phyloP scores from a whole-genome alignment of 306 rosid genomes.

The Dryas alaskensis region DNA sequence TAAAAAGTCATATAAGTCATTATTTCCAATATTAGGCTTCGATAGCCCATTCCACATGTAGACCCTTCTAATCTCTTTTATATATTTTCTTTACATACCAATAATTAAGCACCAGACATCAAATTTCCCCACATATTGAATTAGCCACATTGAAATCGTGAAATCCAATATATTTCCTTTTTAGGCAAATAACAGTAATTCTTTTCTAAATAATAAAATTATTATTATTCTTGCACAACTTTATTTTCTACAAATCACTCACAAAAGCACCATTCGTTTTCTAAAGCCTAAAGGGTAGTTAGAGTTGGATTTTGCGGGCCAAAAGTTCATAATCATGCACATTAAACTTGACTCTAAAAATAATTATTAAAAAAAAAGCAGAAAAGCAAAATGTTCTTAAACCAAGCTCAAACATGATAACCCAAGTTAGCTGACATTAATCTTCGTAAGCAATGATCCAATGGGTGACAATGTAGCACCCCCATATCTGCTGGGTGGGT shows the following conservation, averaged over 20 bases:
- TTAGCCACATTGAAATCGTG: neutral
- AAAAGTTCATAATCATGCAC: slow-evolving; percentile 2
- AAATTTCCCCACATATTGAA: neutral
- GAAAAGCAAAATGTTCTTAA: neutral
- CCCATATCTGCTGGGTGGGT: neutral
- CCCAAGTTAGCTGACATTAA: slow-evolving; percentile 9
- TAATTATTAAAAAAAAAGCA: neutral
- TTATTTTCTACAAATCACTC: neutral
- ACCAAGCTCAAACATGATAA: neutral
- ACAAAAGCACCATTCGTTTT: neutral
- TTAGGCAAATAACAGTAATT: too few species aligned
- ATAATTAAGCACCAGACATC: too few species aligned
- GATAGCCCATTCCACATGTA: neutral
- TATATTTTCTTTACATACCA: too few species aligned
- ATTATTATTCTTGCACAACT: neutral
- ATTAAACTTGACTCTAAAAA: neutral
- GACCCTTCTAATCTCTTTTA: too few species aligned
- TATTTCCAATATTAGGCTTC: neutral
- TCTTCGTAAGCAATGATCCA: neutral
- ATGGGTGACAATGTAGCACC: neutral
- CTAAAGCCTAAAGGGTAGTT: too few species aligned
- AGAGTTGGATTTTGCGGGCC: neutral
- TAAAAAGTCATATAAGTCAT: too few species aligned
- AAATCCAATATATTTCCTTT: too few species aligned
- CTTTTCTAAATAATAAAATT: neutral